phyloP scores from a whole-genome alignment of 2,329 filamentous ascomycete species.

The Trichophyton benhamiae region DNA sequence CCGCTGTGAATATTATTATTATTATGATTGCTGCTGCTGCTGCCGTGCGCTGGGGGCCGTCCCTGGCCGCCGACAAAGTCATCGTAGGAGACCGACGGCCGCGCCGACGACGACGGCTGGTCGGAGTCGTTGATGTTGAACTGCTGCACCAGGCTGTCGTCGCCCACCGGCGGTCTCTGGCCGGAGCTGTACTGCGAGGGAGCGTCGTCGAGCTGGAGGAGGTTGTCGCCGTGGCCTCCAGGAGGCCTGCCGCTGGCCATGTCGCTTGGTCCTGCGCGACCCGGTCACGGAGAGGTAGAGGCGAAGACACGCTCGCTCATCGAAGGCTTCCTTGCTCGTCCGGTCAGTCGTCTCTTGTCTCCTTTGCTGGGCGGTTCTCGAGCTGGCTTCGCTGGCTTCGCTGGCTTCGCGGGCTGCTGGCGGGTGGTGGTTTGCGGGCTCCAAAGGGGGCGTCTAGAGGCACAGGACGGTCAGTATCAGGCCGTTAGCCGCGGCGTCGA shows the following conservation, averaged over 20 bases:
- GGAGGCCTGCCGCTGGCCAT: slow-evolving; percentile 44
- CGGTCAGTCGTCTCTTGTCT: neutral
- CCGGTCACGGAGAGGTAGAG: slow-evolving; percentile 17
- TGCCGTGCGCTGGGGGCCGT: slow-evolving; percentile 35
- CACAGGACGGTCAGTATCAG: neutral
- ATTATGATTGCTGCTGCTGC: slow-evolving; percentile 20
- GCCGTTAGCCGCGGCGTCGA: no score
- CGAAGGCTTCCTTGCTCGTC: slow-evolving; percentile 14
- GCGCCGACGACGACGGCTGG: slow-evolving; percentile 45
- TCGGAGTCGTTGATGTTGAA: slow-evolving; percentile 60
- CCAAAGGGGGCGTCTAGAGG: neutral
- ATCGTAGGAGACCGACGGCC: slow-evolving; percentile 87
- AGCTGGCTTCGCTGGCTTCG: no score
- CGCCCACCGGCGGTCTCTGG: slow-evolving; percentile 64
- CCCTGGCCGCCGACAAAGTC: slow-evolving; percentile 69
- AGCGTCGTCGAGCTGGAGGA: slow-evolving; percentile 32
- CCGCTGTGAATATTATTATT: slow-evolving; percentile 18
- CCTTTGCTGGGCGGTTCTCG: no score
- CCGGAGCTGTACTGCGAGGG: slow-evolving; percentile 53
- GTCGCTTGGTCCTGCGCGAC: slow-evolving; percentile 20
- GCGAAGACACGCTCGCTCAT: slow-evolving; percentile 27
- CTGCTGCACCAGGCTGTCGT: slow-evolving; percentile 65
- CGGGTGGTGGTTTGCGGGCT: neutral
- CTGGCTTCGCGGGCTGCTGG: no score
- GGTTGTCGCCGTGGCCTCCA: slow-evolving; percentile 31